Evolutionary conservation across 164 flowering plant species (phyloP).

Genomic region (Chimonanthus salicifolius): DNA sequence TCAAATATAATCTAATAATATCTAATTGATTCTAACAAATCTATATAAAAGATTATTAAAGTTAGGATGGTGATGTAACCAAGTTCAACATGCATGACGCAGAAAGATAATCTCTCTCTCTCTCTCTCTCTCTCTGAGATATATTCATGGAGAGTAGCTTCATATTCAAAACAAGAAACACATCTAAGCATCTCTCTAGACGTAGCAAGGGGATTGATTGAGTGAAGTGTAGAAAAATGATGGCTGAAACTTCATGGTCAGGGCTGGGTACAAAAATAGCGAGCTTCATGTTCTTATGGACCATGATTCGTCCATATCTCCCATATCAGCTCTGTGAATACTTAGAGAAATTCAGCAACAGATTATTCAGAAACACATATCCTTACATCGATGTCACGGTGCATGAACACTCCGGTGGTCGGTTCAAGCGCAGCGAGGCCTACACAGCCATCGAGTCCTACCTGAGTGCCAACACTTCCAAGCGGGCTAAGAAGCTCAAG

Average conservation of each 20-base stretch:
- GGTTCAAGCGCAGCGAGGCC: slow-evolving; percentile 43
- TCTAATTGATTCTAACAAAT: too few species aligned
- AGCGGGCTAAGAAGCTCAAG: slow-evolving; percentile 42
- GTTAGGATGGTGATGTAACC: too few species aligned
- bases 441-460: slow-evolving; percentile 47
- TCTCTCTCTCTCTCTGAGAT: too few species aligned
- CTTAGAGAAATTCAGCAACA: slow-evolving; percentile 23
- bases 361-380: slow-evolving; percentile 19
- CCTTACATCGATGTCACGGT: slow-evolving; percentile 43
- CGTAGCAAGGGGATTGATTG: background rate
- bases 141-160: too few species aligned
- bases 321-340: slow-evolving; percentile 27
- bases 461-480: slow-evolving; percentile 34
- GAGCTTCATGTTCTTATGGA: slow-evolving; percentile 42
- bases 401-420: slow-evolving; percentile 42
- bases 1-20: too few species aligned
- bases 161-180: too few species aligned
- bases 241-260: background rate
- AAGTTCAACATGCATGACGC: background rate
- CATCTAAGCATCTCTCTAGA: too few species aligned
- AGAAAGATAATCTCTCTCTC: background rate
- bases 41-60: too few species aligned
- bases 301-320: slow-evolving; percentile 36
- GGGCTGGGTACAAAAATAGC: slow-evolving; percentile 38
- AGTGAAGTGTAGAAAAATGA: background rate